These are phyloP conservation scores for Onygena corvina DNA, from an alignment of 2,329 filamentous ascomycete genomes.

Conservation along the genomic window DNA sequence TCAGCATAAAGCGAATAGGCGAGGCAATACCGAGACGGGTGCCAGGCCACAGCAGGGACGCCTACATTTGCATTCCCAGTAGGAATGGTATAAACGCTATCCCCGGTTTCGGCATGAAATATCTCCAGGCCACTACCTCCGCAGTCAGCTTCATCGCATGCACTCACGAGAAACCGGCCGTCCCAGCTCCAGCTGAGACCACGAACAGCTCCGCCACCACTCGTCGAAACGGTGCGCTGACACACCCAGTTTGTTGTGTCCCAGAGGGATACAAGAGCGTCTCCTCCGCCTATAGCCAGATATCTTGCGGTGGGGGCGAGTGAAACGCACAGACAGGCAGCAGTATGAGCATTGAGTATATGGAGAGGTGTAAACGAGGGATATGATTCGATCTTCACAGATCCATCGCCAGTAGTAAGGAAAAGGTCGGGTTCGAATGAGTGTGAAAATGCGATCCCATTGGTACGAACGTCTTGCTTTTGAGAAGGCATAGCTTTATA, in stretches of 20 bases:
- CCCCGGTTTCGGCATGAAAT: slow-evolving; percentile 40
- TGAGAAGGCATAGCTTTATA: slow-evolving; percentile 33
- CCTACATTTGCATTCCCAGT: slow-evolving; percentile 29
- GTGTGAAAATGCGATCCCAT: slow-evolving; percentile 38
- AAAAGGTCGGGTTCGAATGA: slow-evolving; percentile 33
- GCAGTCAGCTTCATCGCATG: slow-evolving; percentile 36
- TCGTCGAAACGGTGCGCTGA: slow-evolving; percentile 36
- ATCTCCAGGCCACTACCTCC: slow-evolving; percentile 37
- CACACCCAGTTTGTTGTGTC: slow-evolving; percentile 42
- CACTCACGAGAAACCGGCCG: slow-evolving; percentile 38
- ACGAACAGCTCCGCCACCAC: slow-evolving; percentile 35
- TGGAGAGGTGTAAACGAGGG: slow-evolving; percentile 35
- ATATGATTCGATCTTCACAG: slow-evolving; percentile 38
- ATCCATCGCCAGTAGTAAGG: slow-evolving; percentile 39
- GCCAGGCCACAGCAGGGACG: slow-evolving; percentile 39
- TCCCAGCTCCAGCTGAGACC: slow-evolving; percentile 42
- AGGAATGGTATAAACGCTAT: slow-evolving; percentile 37
- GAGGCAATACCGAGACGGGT: slow-evolving; percentile 39
- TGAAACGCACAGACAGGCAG: slow-evolving; percentile 36
- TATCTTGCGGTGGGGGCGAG: slow-evolving; percentile 39
- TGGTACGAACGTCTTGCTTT: slow-evolving; percentile 38
- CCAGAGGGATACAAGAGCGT: slow-evolving; percentile 41
- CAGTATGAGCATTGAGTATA: slow-evolving; percentile 39
- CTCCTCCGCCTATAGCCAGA: slow-evolving; percentile 38
- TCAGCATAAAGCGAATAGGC: slow-evolving; percentile 38